Base-by-base conservation (phyloP, 495 filamentous ascomycete species). In the Ascodesmis nigricans region DNA sequence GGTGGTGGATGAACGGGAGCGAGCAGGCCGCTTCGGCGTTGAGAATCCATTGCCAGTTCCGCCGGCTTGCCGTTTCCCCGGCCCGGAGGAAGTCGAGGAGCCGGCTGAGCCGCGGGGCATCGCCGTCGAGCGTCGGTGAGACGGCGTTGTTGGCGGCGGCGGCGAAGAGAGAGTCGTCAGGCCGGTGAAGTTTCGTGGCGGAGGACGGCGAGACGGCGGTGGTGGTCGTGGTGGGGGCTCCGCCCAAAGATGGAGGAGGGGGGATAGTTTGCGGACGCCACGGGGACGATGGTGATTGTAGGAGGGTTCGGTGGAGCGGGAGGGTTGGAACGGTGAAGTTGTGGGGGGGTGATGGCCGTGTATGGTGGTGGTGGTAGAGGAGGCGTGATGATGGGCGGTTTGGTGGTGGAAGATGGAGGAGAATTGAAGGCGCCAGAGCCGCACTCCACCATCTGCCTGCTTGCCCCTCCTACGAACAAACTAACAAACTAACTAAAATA, bases 81-180 rank as follows among this genome's bases (percentile, higher is more conserved):
- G n/a, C n/a, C n/a, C n/a, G n/a, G n/a, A n/a, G 29, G 45, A 43
- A 49, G 41, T 44, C 46, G 46, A 52, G 36, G 44, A 37, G 24
- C 43, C 38, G 32, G 38, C 29, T 40, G 48, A 45, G 39, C 49
- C 50, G 44, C 49, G 49, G 40, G 49, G 49, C 49, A 52, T 52
- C 39, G 46, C 39, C 44, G 43, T n/a, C n/a, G n/a, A n/a, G n/a
- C n/a, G 47, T 42, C 38, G 42, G 42, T 43, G 31, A 32, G 19
- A 20, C 18, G 54, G 50, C 17, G 44, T 42, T 44, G 40, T 38
- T 37, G 18, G 28, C 35, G 39, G 29, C 36, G 21, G 34, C 43
- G 46, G 44, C 33, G n/a, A n/a, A 38, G 19, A 27, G 37, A 21
- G 15, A 37, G 30, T 44, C 33, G 43, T 25, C 32, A 45, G 33